Conservation (phyloP, 1,284 basidiomycete genomes). For the Vanrija pseudolonga region DNA sequence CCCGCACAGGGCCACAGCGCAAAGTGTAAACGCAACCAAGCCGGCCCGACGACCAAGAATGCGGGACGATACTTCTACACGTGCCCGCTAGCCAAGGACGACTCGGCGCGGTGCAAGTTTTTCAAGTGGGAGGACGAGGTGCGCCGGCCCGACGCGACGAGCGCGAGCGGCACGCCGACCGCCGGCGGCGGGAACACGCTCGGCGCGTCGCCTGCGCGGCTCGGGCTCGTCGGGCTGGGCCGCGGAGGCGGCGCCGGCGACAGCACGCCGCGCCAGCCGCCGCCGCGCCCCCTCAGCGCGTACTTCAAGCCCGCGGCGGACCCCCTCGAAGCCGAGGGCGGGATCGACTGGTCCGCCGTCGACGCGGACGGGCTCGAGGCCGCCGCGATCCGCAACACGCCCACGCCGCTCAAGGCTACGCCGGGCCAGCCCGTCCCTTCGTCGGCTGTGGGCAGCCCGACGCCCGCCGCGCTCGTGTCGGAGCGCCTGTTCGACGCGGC, state of each 20-base stretch:
- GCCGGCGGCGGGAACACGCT: conserved; percentile 6
- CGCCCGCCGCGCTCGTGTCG: neutral
- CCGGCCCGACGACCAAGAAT: conserved; percentile 34
- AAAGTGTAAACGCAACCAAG: conserved; percentile 4
- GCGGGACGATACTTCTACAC: conserved; percentile 41
- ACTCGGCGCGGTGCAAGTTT: conserved; percentile 39
- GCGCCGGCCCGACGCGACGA: neutral
- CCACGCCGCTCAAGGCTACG: neutral
- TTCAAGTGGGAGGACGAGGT: conserved; percentile 46
- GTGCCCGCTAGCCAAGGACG: conserved; percentile 32
- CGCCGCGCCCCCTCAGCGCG: too few relatives aligned
- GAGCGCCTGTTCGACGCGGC: conserved; percentile 2
- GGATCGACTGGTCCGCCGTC: conserved; percentile 38
- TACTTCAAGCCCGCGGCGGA: neutral
- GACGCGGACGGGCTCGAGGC: conserved; percentile 36
- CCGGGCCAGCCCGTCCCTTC: neutral
- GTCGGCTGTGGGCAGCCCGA: neutral
- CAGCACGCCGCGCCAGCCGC: too few relatives aligned
- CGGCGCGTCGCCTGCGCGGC: conserved; percentile 2
- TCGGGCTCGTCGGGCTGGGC: too few relatives aligned
- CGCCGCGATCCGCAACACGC: conserved; percentile 16
- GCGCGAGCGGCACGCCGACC: neutral
- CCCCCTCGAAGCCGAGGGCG: conserved; percentile 15
- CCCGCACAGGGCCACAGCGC: neutral
- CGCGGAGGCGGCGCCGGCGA: too few relatives aligned